Evolutionary conservation across 2,329 filamentous ascomycete genomes (phyloP).

Genomic region (Paecilomyces dactylethromorphus): DNA sequence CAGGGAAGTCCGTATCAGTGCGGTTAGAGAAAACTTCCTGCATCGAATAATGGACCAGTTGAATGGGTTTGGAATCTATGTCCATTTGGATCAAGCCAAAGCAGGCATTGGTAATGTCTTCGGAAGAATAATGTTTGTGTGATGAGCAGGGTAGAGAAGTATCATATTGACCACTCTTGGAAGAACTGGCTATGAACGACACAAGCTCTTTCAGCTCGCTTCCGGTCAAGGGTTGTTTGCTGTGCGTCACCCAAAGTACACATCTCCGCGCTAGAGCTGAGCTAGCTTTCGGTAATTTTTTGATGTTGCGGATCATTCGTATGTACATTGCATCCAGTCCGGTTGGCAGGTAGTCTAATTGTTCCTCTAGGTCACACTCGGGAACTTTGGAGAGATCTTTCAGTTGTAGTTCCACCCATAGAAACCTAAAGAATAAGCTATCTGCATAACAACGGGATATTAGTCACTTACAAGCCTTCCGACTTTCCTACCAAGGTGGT

Average conservation of each 20-base stretch:
- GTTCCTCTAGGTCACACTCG: background rate
- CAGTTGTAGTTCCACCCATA: constrained; percentile 6
- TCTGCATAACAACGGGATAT: background rate
- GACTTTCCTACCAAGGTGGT: constrained; percentile 3
- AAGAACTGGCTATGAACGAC: background rate
- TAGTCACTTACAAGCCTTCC: constrained; percentile 3
- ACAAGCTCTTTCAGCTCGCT: background rate
- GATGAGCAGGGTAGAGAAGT: background rate
- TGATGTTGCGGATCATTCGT: constrained; percentile 2
- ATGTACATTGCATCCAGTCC: constrained; percentile 4
- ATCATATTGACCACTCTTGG: background rate
- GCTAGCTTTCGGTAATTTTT: constrained; percentile 1
- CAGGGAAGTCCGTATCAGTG: background rate
- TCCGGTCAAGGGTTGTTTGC: background rate
- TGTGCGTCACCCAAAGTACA: constrained; percentile 4
- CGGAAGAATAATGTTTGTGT: background rate
- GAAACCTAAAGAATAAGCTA: constrained; percentile 2
- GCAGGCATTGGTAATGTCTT: background rate
- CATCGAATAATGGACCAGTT: constrained; percentile 5
- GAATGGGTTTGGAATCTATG: background rate
- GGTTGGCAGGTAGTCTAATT: constrained; percentile 3
- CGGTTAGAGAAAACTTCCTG: constrained; percentile 3
- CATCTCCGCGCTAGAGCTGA: constrained; percentile 3
- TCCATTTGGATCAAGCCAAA: constrained; percentile 1
- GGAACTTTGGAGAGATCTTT: constrained; percentile 3